Evolutionary conservation across 768 basidiomycete genomes (phyloP).

Genomic region (Boletus eberwhitei): DNA sequence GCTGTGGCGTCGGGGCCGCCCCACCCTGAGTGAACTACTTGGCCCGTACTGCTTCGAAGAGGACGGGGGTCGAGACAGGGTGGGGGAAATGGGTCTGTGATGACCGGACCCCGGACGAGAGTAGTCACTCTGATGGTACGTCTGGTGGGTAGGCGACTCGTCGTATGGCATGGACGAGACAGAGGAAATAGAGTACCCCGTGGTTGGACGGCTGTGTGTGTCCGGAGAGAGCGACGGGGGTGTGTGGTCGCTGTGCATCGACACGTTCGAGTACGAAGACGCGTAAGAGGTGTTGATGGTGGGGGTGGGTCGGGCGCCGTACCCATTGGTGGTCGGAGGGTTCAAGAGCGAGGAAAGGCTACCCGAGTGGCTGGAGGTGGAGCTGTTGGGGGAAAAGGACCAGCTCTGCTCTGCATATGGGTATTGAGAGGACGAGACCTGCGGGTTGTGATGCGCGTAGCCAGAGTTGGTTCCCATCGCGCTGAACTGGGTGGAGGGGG

Average conservation of each 20-base stretch:
- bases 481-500: constrained; percentile 48
- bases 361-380: constrained; percentile 62
- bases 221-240: constrained; percentile 77
- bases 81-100: constrained; percentile 60
- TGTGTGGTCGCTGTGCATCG: constrained; percentile 64
- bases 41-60: constrained; percentile 56
- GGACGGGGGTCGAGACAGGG: constrained; percentile 64
- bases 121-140: constrained; percentile 51
- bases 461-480: constrained; percentile 36
- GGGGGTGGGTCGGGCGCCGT: constrained; percentile 53
- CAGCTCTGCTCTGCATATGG: constrained; percentile 64
- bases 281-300: constrained; percentile 71
- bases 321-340: constrained; percentile 47
- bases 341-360: constrained; percentile 78
- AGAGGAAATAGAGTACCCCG: constrained; percentile 82
- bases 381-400: constrained; percentile 44
- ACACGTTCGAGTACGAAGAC: constrained; percentile 65
- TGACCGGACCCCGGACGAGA: constrained; percentile 74
- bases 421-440: constrained; percentile 55
- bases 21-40: constrained; percentile 58
- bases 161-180: constrained; percentile 76
- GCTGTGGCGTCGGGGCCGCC: constrained; percentile 73
- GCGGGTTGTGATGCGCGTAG: constrained; percentile 30
- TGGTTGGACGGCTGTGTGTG: constrained; percentile 66
- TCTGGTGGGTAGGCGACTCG: constrained; percentile 40